Base-by-base conservation (phyloP, 106 monocot species). In the Apostasia ramifera region DNA sequence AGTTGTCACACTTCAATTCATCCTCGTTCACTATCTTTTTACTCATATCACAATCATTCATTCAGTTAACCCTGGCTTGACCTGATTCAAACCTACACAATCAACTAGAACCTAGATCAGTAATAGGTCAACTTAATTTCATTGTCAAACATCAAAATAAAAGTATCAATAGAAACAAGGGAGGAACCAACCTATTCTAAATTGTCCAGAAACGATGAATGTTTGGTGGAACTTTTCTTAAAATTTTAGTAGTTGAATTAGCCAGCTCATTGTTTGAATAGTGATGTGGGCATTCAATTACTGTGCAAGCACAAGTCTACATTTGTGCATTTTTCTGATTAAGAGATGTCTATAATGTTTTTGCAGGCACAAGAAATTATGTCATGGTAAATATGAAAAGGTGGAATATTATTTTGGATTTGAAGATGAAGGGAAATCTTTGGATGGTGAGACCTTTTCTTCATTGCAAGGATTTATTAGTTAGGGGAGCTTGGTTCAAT, bases 331-430 rank as follows among this genome's bases (percentile, higher is more conserved):
- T 26, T 59, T 39, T 7, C 59, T 39, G 37, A 39, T 59, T 9
- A 3, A n/a, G 44, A 43, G 26, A 26, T 13, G 3, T 7, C 41
- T 45, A 0, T 13, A 7, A 39, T 62, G 4, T 3, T n/a, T 62
- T 44, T 45, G 62, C 44, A 62, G 62, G 62, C 62, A 44, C 43
- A 62, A 62, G 44, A 62, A 44, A 12, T 5, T 12, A 62, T 62
- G 62, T 13, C 7, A 42, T 62, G 62, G 62, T 3, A 44, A 13
- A 62, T 62, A 62, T 62, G 62, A 62, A 62, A 62, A 62, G 45
- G 44, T 62, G 4, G 62, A 45, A 44, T 42, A 62, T 62, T 3
- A 1, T 44, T 61, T 44, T 39, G n/a, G n/a, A 62, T 62, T 62
- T n/a, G 14, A 13, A 62, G 38, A 62, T n/a, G 45, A 62, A 62